A percentile compares a stretch with the other conserved stretches of the same genome.
These are phyloP conservation scores for Globisporangium cylindrosporum DNA, from an alignment of 352 stramenopile genomes.

Conservation along the genomic window DNA sequence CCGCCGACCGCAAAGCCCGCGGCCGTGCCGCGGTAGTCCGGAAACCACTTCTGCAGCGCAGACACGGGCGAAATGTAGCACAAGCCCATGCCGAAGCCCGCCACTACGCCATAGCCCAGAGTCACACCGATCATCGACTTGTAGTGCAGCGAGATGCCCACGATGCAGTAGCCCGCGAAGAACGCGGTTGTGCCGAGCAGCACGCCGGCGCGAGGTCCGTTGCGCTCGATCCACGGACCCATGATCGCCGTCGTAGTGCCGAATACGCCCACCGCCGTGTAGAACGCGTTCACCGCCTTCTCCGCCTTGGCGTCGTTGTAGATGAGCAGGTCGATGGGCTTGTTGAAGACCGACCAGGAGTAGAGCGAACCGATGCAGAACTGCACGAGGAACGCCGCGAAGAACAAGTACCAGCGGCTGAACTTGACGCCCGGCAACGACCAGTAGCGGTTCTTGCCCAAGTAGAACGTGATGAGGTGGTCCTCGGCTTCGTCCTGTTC, in stretches of 20 bases:
- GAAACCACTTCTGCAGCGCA: conserved; percentile 76
- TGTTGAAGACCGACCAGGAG: conserved; percentile 77
- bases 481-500: conserved; percentile 55
- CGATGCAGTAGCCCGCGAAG: conserved; percentile 46
- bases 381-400: conserved; percentile 60
- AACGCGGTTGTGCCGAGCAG: conserved; percentile 54
- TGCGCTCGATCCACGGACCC: conserved; percentile 66
- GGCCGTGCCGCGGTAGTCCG: conserved; percentile 64
- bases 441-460: conserved; percentile 53
- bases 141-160: conserved; percentile 43
- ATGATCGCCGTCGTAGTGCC: conserved; percentile 60
- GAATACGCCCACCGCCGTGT: conserved; percentile 63
- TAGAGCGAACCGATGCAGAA: conserved; percentile 78
- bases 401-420: conserved; percentile 67
- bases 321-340: conserved; percentile 71
- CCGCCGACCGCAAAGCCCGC: conserved; percentile 66
- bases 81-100: conserved; percentile 59
- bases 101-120: conserved; percentile 68
- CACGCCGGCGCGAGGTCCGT: conserved; percentile 49
- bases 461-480: conserved; percentile 49
- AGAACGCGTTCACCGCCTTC: conserved; percentile 72
- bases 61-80: conserved; percentile 79
- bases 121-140: conserved; percentile 50
- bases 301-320: conserved; percentile 45
- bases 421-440: conserved; percentile 41